Conservation (phyloP, 1,139 yeast species). For the Scheffersomyces titani region DNA sequence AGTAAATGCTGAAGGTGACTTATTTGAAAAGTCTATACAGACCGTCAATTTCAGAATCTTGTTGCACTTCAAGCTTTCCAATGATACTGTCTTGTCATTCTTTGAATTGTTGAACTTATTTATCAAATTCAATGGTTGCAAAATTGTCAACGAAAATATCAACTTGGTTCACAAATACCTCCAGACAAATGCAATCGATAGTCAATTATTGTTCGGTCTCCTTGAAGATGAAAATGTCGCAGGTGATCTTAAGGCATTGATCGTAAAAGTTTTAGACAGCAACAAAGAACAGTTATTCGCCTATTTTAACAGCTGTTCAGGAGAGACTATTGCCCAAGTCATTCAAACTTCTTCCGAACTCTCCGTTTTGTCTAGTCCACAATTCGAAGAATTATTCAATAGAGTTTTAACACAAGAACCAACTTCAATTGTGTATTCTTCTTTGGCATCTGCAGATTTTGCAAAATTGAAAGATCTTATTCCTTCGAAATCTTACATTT, state of each 20-base stretch:
- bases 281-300: background rate
- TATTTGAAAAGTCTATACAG: conserved; percentile 53
- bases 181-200: conserved; percentile 3
- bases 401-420: conserved; percentile 3
- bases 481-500: conserved; percentile 8
- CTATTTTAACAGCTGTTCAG: background rate
- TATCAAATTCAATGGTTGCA: conserved; percentile 40
- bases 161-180: conserved; percentile 22
- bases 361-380: background rate
- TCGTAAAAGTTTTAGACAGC: background rate
- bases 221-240: conserved; percentile 5
- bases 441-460: conserved; percentile 13
- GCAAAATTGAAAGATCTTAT: conserved; percentile 3
- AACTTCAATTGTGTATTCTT: conserved; percentile 2
- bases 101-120: conserved; percentile 39
- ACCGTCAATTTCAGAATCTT: conserved; percentile 50
- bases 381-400: conserved; percentile 9
- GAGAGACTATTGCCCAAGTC: background rate
- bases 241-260: background rate
- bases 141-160: conserved; percentile 35
- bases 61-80: conserved; percentile 26
- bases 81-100: conserved; percentile 19
- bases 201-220: conserved; percentile 1
- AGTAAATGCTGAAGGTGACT: conserved; percentile 58
- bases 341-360: background rate